These are phyloP conservation scores for Tephrocybe sp. DNA, from an alignment of 768 basidiomycete species.

Conservation along the genomic window DNA sequence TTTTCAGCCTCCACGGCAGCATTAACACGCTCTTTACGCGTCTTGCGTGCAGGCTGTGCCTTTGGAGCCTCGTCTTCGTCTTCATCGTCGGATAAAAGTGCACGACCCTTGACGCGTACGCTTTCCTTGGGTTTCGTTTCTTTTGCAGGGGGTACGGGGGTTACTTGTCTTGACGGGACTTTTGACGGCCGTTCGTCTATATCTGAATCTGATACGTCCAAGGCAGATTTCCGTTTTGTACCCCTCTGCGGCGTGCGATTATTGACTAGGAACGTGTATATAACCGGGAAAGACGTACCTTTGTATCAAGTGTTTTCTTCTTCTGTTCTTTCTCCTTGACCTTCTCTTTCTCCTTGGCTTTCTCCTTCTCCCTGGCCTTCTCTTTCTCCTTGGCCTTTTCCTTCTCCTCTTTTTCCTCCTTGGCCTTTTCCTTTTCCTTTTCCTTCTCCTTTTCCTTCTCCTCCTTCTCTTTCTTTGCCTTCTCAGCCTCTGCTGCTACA, in stretches of 20 bases:
- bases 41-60: conserved; percentile 26
- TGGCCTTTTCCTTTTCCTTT: conserved; percentile 15
- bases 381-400: conserved; percentile 15
- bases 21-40: conserved; percentile 23
- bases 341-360: conserved; percentile 12
- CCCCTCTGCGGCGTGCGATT: conserved; percentile 25
- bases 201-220: conserved; percentile 26
- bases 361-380: conserved; percentile 18
- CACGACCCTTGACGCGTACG: conserved; percentile 42
- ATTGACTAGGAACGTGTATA: not conserved
- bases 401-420: conserved; percentile 19
- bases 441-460: conserved; percentile 6
- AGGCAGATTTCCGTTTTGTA: conserved; percentile 44
- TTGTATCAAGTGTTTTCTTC: conserved; percentile 18
- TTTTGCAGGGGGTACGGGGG: conserved; percentile 7
- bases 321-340: conserved; percentile 19
- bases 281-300: conserved; percentile 11
- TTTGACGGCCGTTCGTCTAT: conserved; percentile 16
- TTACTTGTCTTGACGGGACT: conserved; percentile 6
- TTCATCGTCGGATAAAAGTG: conserved; percentile 62
- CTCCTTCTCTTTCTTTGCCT: conserved; percentile 1
- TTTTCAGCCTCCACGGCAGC: conserved; percentile 35
- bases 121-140: conserved; percentile 11
- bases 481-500: conserved; percentile 6
- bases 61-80: conserved; percentile 43